phyloP scores from a whole-genome alignment of 1,284 basidiomycete species.

The Leccinum fallax region DNA sequence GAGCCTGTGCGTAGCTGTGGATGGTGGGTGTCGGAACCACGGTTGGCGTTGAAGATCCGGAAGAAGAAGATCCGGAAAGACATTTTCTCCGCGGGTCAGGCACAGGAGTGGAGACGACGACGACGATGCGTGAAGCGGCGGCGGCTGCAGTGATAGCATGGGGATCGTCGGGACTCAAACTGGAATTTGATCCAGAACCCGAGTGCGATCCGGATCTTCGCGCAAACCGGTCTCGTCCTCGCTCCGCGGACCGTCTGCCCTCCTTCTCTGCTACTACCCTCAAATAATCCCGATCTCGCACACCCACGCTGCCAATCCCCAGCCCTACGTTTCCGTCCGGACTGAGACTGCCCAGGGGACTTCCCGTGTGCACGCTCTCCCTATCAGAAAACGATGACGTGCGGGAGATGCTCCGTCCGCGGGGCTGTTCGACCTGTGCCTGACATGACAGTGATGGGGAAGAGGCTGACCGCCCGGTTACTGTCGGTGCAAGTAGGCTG shows the following conservation, averaged over 20 bases:
- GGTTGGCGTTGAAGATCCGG: slow-evolving; percentile 31
- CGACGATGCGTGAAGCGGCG: slow-evolving; percentile 9
- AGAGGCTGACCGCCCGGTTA: slow-evolving; percentile 32
- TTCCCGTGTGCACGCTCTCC: slow-evolving; percentile 43
- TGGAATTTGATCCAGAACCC: slow-evolving; percentile 39
- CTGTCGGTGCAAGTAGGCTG: slow-evolving; percentile 30
- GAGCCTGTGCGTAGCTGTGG: not conserved
- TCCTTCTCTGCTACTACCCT: slow-evolving; percentile 37
- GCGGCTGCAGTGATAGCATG: slow-evolving; percentile 15
- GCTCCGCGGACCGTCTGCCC: slow-evolving; percentile 33
- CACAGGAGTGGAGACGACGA: slow-evolving; percentile 6
- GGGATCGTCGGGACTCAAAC: slow-evolving; percentile 48
- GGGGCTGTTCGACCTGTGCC: slow-evolving; percentile 32
- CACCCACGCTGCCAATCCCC: slow-evolving; percentile 38
- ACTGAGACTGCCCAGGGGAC: slow-evolving; percentile 61
- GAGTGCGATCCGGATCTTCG: slow-evolving; percentile 42
- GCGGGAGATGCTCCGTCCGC: slow-evolving; percentile 61
- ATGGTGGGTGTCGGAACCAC: slow-evolving; percentile 8
- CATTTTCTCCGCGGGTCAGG: slow-evolving; percentile 17
- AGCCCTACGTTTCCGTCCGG: slow-evolving; percentile 52
- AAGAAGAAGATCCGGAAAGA: slow-evolving; percentile 24
- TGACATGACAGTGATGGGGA: slow-evolving; percentile 31
- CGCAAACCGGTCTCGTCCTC: slow-evolving; percentile 45
- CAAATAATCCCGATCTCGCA: slow-evolving; percentile 29
- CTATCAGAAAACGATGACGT: slow-evolving; percentile 53